Conservation (phyloP, 805 yeast species). For the Nakazawaea pomicola region DNA sequence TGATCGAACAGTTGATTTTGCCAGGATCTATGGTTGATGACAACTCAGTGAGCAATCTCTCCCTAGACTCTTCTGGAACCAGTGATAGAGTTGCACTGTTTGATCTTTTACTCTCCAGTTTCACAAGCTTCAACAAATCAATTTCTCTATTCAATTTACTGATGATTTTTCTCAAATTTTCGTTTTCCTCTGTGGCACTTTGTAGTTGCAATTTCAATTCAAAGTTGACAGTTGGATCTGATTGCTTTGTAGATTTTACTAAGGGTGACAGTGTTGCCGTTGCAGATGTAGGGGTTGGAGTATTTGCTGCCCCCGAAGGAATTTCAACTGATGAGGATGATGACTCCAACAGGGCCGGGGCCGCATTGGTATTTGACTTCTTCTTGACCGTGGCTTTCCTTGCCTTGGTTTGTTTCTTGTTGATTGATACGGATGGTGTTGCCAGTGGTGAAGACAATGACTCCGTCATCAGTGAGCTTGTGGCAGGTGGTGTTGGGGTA, state of each 20-base stretch:
- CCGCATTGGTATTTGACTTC: no score
- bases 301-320: no score
- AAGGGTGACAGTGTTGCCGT: no score
- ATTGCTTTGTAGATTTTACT: constrained; percentile 15
- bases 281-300: no score
- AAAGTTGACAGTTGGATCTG: constrained; percentile 17
- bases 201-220: constrained; percentile 35
- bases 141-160: constrained; percentile 36
- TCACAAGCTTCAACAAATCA: constrained; percentile 23
- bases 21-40: constrained; percentile 23
- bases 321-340: no score
- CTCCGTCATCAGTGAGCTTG: background rate
- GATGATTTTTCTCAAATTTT: constrained; percentile 35
- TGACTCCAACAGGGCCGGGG: no score
- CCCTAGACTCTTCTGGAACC: background rate
- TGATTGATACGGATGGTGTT: background rate
- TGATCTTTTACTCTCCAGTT: constrained; percentile 23
- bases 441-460: constrained; percentile 11
- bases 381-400: no score
- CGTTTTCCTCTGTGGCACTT: constrained; percentile 37
- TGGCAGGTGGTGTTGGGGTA: constrained; percentile 13
- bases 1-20: constrained; percentile 25
- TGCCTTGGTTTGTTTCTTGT: constrained; percentile 6
- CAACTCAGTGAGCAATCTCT: constrained; percentile 3
- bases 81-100: constrained; percentile 15